Conservation (phyloP, 1,284 basidiomycete genomes). For the Malassezia vespertilionis region DNA sequence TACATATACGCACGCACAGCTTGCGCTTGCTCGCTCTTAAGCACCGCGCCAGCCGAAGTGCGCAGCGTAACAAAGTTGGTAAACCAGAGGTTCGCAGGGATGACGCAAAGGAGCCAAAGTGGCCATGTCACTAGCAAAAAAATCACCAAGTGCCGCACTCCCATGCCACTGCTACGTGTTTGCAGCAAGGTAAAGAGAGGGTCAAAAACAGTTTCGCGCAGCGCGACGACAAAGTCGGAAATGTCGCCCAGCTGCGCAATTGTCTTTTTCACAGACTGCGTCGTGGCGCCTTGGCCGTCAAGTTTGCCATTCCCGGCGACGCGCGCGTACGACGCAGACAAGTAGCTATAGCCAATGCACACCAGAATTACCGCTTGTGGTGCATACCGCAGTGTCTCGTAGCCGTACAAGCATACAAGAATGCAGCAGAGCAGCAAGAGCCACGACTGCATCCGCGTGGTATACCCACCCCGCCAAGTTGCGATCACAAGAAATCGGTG, state of each 20-base stretch:
- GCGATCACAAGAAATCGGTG: constrained; percentile 32
- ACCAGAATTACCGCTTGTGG: constrained; percentile 32
- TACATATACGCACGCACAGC: constrained; percentile 3
- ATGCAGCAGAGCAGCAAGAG: constrained; percentile 37
- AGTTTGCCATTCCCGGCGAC: constrained; percentile 17
- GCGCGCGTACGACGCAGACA: constrained; percentile 22
- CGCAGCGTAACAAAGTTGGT: constrained; percentile 3
- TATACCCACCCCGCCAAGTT: constrained; percentile 38
- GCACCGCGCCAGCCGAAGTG: neutral
- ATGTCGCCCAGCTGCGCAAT: constrained; percentile 35
- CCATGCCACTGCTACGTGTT: constrained; percentile 26
- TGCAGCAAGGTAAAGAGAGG: constrained; percentile 25
- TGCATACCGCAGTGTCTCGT: constrained; percentile 38
- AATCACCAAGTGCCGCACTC: constrained; percentile 24
- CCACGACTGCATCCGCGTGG: constrained; percentile 25
- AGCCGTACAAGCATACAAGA: constrained; percentile 35
- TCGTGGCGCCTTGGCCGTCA: constrained; percentile 20
- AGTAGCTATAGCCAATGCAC: constrained; percentile 26
- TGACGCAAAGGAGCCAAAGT: constrained; percentile 35
- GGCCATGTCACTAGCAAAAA: constrained; percentile 43
- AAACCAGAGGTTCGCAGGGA: constrained; percentile 22
- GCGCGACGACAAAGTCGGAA: constrained; percentile 33
- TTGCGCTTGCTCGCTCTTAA: neutral
- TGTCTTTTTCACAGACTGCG: constrained; percentile 26
- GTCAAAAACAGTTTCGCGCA: constrained; percentile 23